Conservation (phyloP, 352 stramenopile genomes). For the Phytophthora sp. region DNA sequence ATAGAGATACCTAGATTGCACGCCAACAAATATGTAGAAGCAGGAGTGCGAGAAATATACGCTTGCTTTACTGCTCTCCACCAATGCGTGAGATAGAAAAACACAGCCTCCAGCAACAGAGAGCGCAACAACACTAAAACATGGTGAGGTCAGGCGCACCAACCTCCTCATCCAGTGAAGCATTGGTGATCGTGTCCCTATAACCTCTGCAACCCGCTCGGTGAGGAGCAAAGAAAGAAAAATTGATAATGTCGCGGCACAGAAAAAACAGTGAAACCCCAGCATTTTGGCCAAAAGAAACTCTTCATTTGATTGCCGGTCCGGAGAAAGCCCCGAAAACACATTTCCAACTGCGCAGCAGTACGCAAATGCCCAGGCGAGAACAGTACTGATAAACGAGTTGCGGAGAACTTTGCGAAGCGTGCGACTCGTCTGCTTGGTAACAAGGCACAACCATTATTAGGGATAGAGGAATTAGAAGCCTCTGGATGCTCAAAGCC, state of each 20-base stretch:
- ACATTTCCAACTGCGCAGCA: conserved; percentile 12
- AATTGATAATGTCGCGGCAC: conserved; percentile 10
- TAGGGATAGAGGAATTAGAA: neutral
- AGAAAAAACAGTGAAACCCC: conserved; percentile 30
- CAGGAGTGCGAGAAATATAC: conserved; percentile 15
- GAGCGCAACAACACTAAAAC: conserved; percentile 7
- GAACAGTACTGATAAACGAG: conserved; percentile 16
- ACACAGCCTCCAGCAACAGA: conserved; percentile 4
- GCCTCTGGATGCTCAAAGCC: neutral
- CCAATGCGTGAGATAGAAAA: neutral
- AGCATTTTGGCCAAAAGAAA: conserved; percentile 27
- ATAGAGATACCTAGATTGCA: conserved; percentile 20
- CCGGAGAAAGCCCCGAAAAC: conserved; percentile 2
- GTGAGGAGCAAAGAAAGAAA: conserved; percentile 20
- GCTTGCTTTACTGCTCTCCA: neutral
- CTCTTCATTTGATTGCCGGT: conserved; percentile 9
- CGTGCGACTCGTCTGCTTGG: neutral
- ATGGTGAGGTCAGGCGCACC: neutral
- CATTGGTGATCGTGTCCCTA: neutral
- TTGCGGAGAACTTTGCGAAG: conserved; percentile 27
- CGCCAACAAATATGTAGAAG: conserved; percentile 23
- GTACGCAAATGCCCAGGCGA: conserved; percentile 19
- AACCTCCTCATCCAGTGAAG: conserved; percentile 10
- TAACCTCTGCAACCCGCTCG: conserved; percentile 5
- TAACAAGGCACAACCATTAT: neutral